Percentiles rank a stretch among this genome's conserved stretches.
Conservation (phyloP, 2,329 filamentous ascomycete genomes). For the Monascus ruber region DNA sequence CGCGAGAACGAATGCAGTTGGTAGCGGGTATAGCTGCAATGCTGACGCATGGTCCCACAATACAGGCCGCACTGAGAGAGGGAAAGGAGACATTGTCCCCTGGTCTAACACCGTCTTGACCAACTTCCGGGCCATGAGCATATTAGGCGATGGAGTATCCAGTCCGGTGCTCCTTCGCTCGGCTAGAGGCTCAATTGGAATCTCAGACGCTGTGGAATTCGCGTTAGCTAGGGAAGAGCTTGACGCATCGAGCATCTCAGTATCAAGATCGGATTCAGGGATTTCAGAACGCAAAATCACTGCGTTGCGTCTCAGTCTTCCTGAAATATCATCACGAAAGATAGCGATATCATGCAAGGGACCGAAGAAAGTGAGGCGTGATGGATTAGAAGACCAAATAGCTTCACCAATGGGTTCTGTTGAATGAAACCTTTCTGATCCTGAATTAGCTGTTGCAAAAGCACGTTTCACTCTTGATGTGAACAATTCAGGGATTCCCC, state of each 20-base stretch:
- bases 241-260: constrained; percentile 16
- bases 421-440: constrained; percentile 43
- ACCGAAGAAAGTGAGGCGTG: constrained; percentile 72
- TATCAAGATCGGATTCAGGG: constrained; percentile 6
- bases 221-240: constrained; percentile 5
- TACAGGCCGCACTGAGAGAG: constrained; percentile 64
- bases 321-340: constrained; percentile 75
- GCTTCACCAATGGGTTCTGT: constrained; percentile 55
- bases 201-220: constrained; percentile 21
- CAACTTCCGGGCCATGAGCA: constrained; percentile 55
- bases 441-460: constrained; percentile 67
- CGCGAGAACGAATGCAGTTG: constrained; percentile 69
- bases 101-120: constrained; percentile 90
- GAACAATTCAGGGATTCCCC: constrained; percentile 70
- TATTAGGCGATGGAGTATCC: constrained; percentile 14
- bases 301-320: constrained; percentile 63
- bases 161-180: constrained; percentile 8
- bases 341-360: constrained; percentile 78
- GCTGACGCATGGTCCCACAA: constrained; percentile 77
- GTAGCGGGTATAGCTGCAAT: constrained; percentile 76
- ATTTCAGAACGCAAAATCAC: constrained; percentile 51
- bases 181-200: constrained; percentile 11
- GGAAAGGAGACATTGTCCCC: constrained; percentile 77
- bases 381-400: constrained; percentile 82
- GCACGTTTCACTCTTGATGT: constrained; percentile 73